Percentiles rank a stretch among this genome's conserved stretches.
These are phyloP conservation scores for Botryotinia narcissicola DNA, from an alignment of 2,329 filamentous ascomycete species.

Conservation along the genomic window DNA sequence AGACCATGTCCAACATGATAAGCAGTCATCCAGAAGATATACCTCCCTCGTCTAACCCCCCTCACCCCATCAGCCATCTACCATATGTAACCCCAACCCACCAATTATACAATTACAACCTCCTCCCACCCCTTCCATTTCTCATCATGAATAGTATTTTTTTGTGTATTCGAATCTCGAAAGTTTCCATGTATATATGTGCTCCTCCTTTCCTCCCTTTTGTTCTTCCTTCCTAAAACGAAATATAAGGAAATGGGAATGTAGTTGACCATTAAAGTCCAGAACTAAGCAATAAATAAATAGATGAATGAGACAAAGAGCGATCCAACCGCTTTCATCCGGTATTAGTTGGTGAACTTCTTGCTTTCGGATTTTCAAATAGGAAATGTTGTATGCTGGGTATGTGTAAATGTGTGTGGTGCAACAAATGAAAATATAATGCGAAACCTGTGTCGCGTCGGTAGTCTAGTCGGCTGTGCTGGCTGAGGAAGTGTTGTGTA, in stretches of 20 bases:
- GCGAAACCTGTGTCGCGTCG: not conserved
- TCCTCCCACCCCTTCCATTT: not conserved
- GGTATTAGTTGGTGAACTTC: slow-evolving; percentile 2
- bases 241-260: not conserved
- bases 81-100: not conserved
- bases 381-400: not conserved
- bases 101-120: not conserved
- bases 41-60: not conserved
- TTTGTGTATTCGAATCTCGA: not conserved
- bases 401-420: not conserved
- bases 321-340: slow-evolving; percentile 3
- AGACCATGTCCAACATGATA: not conserved
- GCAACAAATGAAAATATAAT: not conserved
- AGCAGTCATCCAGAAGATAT: not conserved
- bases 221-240: not conserved
- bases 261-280: not conserved
- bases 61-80: not conserved
- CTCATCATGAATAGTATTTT: not conserved
- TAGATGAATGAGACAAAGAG: not conserved
- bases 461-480: not conserved
- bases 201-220: not conserved
- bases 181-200: not conserved
- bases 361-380: not conserved
- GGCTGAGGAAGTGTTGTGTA: not conserved
- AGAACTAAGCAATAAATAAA: not conserved